Conservation (phyloP, 2,329 filamentous ascomycete genomes). For the Aspergillus sp. region DNA sequence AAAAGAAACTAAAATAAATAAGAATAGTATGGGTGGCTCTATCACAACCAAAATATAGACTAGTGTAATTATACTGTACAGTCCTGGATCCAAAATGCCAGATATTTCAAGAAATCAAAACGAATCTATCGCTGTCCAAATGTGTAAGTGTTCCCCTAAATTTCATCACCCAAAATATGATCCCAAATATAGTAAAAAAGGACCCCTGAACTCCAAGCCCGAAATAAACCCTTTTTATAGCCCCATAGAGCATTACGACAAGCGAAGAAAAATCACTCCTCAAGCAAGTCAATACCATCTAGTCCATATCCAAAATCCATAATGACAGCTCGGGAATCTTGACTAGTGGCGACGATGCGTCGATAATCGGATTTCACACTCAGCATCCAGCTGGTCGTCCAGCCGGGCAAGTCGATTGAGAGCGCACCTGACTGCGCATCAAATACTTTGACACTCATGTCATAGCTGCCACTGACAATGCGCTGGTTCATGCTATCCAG, state of each 20-base stretch:
- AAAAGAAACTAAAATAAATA: no score
- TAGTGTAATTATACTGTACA: no score
- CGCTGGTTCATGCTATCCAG: constrained; percentile 82
- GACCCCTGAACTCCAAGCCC: constrained; percentile 1
- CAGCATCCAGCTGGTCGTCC: constrained; percentile 95
- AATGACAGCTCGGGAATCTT: constrained; percentile 86
- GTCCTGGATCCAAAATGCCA: no score
- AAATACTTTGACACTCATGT: constrained; percentile 92
- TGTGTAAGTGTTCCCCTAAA: neutral
- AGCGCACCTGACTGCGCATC: constrained; percentile 76
- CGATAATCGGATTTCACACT: constrained; percentile 95
- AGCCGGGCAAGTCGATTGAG: constrained; percentile 81
- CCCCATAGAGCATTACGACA: neutral
- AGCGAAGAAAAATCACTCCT: constrained; percentile 24
- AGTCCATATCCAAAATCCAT: constrained; percentile 78
- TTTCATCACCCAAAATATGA: no score
- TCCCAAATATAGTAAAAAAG: neutral
- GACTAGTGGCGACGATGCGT: constrained; percentile 88
- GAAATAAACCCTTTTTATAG: neutral
- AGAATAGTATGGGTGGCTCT: no score
- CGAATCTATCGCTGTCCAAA: constrained; percentile 15
- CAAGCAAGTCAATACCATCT: constrained; percentile 49
- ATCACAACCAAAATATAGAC: no score
- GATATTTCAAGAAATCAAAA: neutral
- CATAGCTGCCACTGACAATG: constrained; percentile 88